A percentile compares a stretch with the other conserved stretches of the same genome.
Evolutionary conservation across 345 rosid species (phyloP).

Genomic region (Gossypium herbaceum): DNA sequence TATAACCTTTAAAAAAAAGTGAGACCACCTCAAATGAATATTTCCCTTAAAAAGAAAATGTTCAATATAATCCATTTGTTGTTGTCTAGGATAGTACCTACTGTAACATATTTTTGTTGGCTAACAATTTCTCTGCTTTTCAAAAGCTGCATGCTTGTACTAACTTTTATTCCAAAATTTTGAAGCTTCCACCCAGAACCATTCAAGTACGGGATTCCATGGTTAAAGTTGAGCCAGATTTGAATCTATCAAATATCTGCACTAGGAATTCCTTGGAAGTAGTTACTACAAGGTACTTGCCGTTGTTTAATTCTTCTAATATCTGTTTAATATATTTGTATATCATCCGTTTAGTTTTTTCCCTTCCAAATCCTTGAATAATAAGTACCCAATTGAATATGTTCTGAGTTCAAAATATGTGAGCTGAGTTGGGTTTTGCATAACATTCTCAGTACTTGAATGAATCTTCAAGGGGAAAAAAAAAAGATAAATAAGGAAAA

Average conservation of each 20-base stretch:
- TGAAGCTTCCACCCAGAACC: conserved; percentile 44
- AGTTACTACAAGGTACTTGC: conserved; percentile 55
- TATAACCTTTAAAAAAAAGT: neutral
- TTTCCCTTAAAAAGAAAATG: neutral
- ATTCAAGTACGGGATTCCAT: conserved; percentile 59
- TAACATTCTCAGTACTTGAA: neutral
- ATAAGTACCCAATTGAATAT: neutral
- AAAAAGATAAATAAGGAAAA: neutral
- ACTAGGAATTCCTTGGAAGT: conserved; percentile 56
- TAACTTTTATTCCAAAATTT: conserved; percentile 11
- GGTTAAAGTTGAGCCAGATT: conserved; percentile 58
- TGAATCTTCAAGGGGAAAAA: neutral
- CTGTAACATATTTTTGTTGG: neutral
- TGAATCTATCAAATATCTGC: conserved; percentile 15
- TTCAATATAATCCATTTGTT: neutral
- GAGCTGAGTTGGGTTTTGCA: neutral
- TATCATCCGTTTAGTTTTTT: neutral
- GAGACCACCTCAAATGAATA: neutral
- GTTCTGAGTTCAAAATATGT: neutral
- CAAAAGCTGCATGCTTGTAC: neutral
- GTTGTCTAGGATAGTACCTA: neutral
- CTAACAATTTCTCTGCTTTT: neutral
- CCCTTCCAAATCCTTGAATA: neutral
- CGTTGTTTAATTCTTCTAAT: neutral
- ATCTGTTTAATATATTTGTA: neutral